Percentiles rank a stretch among this genome's conserved stretches.
Conservation (phyloP, 768 basidiomycete species). For the Crepidotus variabilis region DNA sequence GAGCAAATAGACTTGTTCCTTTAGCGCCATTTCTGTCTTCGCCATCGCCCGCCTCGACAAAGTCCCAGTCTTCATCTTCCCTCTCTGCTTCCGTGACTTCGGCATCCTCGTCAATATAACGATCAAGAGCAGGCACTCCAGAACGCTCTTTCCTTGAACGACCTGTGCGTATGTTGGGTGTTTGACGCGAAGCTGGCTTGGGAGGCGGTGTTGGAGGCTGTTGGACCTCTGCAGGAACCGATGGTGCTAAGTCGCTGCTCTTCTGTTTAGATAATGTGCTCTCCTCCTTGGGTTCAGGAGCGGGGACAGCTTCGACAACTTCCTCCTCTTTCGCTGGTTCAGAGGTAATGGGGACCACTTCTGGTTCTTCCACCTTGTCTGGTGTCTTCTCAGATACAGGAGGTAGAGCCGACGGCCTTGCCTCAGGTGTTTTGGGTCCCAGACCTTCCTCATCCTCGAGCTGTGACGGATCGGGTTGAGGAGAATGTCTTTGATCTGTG, state of each 20-base stretch:
- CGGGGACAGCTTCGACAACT: constrained; percentile 7
- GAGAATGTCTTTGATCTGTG: not conserved
- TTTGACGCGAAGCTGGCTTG: constrained; percentile 19
- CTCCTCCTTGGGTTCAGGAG: constrained; percentile 11
- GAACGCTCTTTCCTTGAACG: constrained; percentile 74
- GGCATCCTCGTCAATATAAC: constrained; percentile 54
- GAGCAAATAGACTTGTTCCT: constrained; percentile 79
- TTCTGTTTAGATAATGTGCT: constrained; percentile 7
- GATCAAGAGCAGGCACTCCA: constrained; percentile 77
- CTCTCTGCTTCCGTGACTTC: constrained; percentile 38
- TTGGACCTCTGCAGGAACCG: constrained; percentile 22
- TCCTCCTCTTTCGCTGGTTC: constrained; percentile 3
- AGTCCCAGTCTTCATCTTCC: constrained; percentile 89
- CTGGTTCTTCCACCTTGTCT: constrained; percentile 4
- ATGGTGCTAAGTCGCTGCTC: constrained; percentile 10
- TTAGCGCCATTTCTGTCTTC: constrained; percentile 81
- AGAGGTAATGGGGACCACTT: not conserved
- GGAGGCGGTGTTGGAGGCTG: constrained; percentile 10
- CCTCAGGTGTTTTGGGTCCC: constrained; percentile 79
- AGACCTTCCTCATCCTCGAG: constrained; percentile 32
- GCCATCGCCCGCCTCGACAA: constrained; percentile 76
- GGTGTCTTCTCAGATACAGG: constrained; percentile 11
- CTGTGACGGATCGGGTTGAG: constrained; percentile 6
- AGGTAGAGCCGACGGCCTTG: constrained; percentile 36
- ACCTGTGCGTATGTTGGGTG: constrained; percentile 20